Percentiles rank a stretch among this genome's conserved stretches.
phyloP scores from a whole-genome alignment of 345 rosid genomes.

The Populus euphratica region DNA sequence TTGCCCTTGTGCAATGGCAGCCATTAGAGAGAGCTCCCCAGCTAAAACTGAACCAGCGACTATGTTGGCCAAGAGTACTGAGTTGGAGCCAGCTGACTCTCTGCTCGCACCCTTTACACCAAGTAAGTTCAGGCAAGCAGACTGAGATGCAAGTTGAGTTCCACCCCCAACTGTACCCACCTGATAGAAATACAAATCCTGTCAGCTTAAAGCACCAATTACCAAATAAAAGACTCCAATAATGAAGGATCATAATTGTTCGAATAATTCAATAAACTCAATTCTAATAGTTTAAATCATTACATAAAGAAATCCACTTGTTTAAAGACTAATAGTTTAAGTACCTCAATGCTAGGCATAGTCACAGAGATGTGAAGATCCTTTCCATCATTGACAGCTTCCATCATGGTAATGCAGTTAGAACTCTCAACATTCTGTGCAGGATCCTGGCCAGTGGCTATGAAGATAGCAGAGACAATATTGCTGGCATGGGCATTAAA shows the following conservation, averaged over 20 bases:
- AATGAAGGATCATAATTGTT: neutral
- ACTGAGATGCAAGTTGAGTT: constrained; percentile 82
- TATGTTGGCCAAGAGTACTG: constrained; percentile 63
- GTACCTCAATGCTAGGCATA: constrained; percentile 83
- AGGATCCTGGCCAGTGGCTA: constrained; percentile 93
- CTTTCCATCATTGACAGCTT: constrained; percentile 71
- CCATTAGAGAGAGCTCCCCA: constrained; percentile 78
- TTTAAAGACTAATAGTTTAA: neutral
- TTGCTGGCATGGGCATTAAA: constrained; percentile 89
- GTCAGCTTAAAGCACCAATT: neutral
- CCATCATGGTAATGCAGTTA: constrained; percentile 93
- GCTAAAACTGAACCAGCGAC: constrained; percentile 86
- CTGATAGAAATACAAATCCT: constrained; percentile 23
- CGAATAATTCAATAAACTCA: neutral
- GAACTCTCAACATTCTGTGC: constrained; percentile 89
- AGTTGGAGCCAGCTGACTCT: constrained; percentile 67
- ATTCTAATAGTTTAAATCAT: neutral
- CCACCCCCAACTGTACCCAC: constrained; percentile 94
- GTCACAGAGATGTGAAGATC: constrained; percentile 79
- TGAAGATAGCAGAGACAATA: constrained; percentile 73
- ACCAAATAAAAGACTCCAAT: neutral
- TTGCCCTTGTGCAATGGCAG: constrained; percentile 89
- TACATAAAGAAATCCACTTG: neutral
- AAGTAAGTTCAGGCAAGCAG: constrained; percentile 74
- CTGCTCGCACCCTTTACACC: constrained; percentile 74